Base-by-base conservation (phyloP, 75 land plant species). In the Adiantum capillusveneris region DNA sequence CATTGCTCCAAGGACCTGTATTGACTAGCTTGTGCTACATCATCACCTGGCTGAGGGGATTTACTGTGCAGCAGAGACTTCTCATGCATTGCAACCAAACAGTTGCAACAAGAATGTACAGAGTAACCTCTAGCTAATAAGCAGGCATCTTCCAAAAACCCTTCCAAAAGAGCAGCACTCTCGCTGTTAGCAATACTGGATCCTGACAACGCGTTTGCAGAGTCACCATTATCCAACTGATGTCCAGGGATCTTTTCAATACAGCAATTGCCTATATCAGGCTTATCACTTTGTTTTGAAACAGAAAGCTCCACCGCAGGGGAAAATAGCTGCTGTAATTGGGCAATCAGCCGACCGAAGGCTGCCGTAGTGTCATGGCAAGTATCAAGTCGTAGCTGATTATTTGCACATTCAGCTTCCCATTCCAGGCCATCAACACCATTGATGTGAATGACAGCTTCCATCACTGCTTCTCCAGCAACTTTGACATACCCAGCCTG, bases 291-390 rank as follows among this genome's bases (percentile, higher is more conserved):
- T 55, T 56, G 6, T 18, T 48, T 42, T 20, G 57, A 45, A 29
- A 43, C 44, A n/a, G n/a, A n/a, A n/a, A n/a, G n/a, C 66, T 86
- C 79, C 53, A 86, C 21, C 75, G 84, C 79, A 53, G 97, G 97
- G 21, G 99, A 84, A 74, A 87, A 84, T 31, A 95, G 72, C 41
- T 84, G 76, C 63, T 95, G 91, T 25, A 95, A 72, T 57, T 95
- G 96, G 44, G 67, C 61, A 56, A 69, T 65, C 62, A 95, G 76
- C 13, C 74, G 74, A 16, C 77, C 65, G 30, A 87, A 56, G 29
- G 84, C 92, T 61, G 73, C 76, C 57, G 84, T 74, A 9, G 99
- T 87, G 64, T 95, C 99, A 65, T 77, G 83, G 70, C 99, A 95
- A 16, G 97, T 84, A 27, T 81, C 75, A 51, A 95, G 31, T 29